Conservation (phyloP, 345 rosid genomes). For the Populus ilicifolia region DNA sequence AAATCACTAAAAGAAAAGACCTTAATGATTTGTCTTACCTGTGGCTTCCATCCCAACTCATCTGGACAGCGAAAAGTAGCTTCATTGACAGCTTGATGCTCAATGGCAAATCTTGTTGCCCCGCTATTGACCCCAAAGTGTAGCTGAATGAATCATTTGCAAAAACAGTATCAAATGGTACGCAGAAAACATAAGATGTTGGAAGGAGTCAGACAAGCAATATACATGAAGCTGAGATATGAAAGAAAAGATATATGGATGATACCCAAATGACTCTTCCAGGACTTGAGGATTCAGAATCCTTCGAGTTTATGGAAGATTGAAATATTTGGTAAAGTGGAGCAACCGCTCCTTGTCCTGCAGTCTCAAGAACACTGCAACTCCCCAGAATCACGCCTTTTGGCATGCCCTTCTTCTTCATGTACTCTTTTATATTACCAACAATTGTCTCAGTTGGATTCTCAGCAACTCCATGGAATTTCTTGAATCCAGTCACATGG, state of each 20-base stretch:
- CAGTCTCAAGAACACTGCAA: constrained; percentile 81
- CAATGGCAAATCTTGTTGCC: constrained; percentile 81
- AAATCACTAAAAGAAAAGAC: background rate
- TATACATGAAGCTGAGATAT: background rate
- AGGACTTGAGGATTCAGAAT: constrained; percentile 42
- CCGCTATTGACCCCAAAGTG: constrained; percentile 89
- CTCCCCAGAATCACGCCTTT: constrained; percentile 72
- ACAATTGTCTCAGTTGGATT: constrained; percentile 89
- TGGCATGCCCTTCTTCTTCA: constrained; percentile 61
- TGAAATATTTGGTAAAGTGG: constrained; percentile 61
- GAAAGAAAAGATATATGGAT: background rate
- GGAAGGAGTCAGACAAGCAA: background rate
- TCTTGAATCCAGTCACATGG: constrained; percentile 90
- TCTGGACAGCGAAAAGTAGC: constrained; percentile 96
- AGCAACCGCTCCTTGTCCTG: constrained; percentile 74
- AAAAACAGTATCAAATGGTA: background rate
- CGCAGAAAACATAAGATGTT: background rate
- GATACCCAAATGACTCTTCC: constrained; percentile 72
- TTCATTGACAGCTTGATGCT: constrained; percentile 93
- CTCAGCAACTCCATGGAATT: constrained; percentile 95
- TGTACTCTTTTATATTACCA: constrained; percentile 58
- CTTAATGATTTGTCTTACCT: constrained; percentile 45
- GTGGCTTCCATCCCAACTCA: constrained; percentile 99
- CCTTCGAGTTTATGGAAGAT: constrained; percentile 43
- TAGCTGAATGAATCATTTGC: constrained; percentile 7